Base-by-base conservation (phyloP, 1,139 yeast species). In the Geotrichum carabidarum region DNA sequence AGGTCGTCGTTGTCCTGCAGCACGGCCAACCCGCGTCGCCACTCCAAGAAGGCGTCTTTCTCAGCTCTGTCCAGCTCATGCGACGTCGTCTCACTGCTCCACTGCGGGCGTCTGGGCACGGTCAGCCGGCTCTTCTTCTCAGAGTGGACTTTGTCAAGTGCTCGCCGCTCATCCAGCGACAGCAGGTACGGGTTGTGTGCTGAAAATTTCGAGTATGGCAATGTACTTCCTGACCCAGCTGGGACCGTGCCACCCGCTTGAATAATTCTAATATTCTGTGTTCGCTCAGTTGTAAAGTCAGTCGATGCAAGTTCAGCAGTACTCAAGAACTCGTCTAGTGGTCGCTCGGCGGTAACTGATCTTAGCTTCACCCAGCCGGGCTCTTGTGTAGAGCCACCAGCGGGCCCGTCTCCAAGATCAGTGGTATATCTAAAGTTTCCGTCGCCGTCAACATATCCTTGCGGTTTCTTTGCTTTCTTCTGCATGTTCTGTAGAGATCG, bases 281-380 rank as follows among this genome's bases (percentile, higher is more conserved):
- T 80, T 65, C 86, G 83, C 62, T 91, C 97, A 2, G 99, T 96
- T 6, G 96, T 84, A 71, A 94, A 93, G 74, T 93, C 99, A 17
- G 94, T 90, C 67, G 90, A 96, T 1, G 98, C 97, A 60, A 94
- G 78, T 69, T 88, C 95, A 0, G 99, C 99, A 9, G 98, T 91
- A 66, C 83, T 86, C 66, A 94, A 79, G 71, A 94, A 91, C 72
- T 93, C 99, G 71, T 94, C 99, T 61, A 94, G 74, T 0, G 97
- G 85, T 63, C 87, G 82, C 70, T 94, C 98, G 65, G 94, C 98
- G 0, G 99, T 93, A 30, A 93, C 95, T 1, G 97, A 89, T 68
- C 94, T 80, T 64, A 93, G 74, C 64, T 90, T 89, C 53, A 87
- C 95, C 95, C 96, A 88, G 59, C 79, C 81, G 12, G 90, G 94